These are phyloP conservation scores for Penicillium italicum DNA, from an alignment of 2,329 filamentous ascomycete genomes.

Conservation along the genomic window DNA sequence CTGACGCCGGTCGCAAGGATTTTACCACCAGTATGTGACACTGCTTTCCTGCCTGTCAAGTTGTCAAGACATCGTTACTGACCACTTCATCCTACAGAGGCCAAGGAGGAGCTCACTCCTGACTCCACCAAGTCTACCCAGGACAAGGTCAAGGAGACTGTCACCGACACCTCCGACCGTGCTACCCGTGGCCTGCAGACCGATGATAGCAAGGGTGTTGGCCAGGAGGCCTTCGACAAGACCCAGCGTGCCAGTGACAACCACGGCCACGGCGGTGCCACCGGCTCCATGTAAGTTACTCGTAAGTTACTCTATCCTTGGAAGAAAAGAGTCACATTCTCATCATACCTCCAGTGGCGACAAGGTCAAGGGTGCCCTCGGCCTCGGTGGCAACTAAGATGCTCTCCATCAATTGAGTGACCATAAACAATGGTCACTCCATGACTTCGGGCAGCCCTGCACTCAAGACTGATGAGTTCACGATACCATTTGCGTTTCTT, in stretches of 20 bases:
- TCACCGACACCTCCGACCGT: slow-evolving; percentile 57
- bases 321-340: background rate
- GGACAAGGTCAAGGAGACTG: slow-evolving; percentile 55
- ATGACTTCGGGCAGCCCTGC: slow-evolving; percentile 3
- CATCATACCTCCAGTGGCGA: slow-evolving; percentile 33
- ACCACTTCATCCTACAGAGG: slow-evolving; percentile 39
- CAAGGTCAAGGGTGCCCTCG: slow-evolving; percentile 45
- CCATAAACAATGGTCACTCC: slow-evolving; percentile 1
- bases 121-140: slow-evolving; percentile 60
- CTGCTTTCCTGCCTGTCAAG: background rate
- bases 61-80: background rate
- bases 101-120: slow-evolving; percentile 55
- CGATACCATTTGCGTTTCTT: slow-evolving; percentile 24
- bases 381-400: slow-evolving; percentile 33
- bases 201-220: slow-evolving; percentile 54
- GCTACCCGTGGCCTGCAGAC: slow-evolving; percentile 49
- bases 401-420: background rate
- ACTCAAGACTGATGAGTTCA: slow-evolving; percentile 25
- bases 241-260: slow-evolving; percentile 46
- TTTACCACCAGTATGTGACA: slow-evolving; percentile 48
- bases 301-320: slow-evolving; percentile 27
- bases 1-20: slow-evolving; percentile 61
- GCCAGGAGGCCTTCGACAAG: slow-evolving; percentile 53
- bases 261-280: slow-evolving; percentile 36
- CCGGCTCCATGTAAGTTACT: slow-evolving; percentile 40